Percentiles rank a stretch among this genome's conserved stretches.
phyloP scores from a whole-genome alignment of 352 stramenopile genomes.

The Pythium dissotocum region DNA sequence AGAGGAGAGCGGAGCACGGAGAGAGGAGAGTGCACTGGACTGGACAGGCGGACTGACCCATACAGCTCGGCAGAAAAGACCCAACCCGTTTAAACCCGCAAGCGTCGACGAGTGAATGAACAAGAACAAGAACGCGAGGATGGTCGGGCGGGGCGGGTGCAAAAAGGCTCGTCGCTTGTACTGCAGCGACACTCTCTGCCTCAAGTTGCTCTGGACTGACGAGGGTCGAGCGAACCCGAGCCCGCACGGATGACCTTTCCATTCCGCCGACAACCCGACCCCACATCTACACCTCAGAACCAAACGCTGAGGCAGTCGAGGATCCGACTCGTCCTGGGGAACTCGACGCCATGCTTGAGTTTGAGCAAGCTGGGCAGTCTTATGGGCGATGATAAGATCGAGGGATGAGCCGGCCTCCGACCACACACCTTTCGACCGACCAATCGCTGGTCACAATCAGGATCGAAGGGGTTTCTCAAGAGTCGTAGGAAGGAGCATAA shows the following conservation, averaged over 20 bases:
- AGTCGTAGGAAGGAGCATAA: neutral
- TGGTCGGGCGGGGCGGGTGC: too few relatives aligned
- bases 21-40: conserved; percentile 7
- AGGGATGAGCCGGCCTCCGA: neutral
- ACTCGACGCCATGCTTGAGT: neutral
- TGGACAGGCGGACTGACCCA: conserved; percentile 5
- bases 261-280: neutral
- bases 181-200: conserved; percentile 11
- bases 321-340: neutral
- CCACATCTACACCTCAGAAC: neutral
- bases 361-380: conserved; percentile 14
- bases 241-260: conserved; percentile 15
- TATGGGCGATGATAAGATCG: conserved; percentile 1
- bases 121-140: neutral
- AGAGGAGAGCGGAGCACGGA: conserved; percentile 3
- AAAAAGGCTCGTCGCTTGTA: neutral
- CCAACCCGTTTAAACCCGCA: neutral
- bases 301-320: conserved; percentile 4
- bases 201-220: conserved; percentile 22
- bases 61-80: conserved; percentile 8
- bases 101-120: neutral
- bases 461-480: neutral
- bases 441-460: neutral
- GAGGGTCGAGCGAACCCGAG: conserved; percentile 10
- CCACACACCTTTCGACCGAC: neutral